Base-by-base conservation (phyloP, 2,329 filamentous ascomycete genomes). In the Phyllosticta citribraziliensis region DNA sequence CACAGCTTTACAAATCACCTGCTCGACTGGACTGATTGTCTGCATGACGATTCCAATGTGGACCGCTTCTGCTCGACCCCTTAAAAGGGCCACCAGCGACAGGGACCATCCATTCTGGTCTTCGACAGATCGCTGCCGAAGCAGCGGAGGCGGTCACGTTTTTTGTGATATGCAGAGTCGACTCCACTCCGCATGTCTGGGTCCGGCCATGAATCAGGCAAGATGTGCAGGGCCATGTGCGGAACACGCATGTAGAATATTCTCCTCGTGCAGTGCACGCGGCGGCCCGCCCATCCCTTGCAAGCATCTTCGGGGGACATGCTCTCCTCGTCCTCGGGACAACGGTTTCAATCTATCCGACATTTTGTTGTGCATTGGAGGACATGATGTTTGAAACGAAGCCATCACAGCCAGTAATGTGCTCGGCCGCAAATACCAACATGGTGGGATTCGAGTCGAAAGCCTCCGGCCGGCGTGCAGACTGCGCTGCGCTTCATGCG, bases 381-480 rank as follows among this genome's bases (percentile, higher is more conserved):
- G 40, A 47, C 40, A 47, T 47, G 12, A 2, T 4, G 40, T 47
- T 47, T 47, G 17, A 8, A n/a, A 8, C n/a, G 5, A 47, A 17
- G 40, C 17, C 11, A 47, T 19, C 40, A 47, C 35, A 56, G 58
- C 58, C 33, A 19, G 2, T 47, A 14, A 5, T 25, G 30, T 20
- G 25, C 33, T n/a, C 57, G 52, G 57, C n/a, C 57, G 22, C 17
- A 60, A 30, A 33, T 55, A 51, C 57, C 58, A 24, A 22, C 51
- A 52, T 55, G 22, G 53, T 60, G 58, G 53, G 24, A 47, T 24
- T 27, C 58, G 22, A 52, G 11, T 30, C 40, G 40, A 47, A n/a
- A 17, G 33, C 24, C 52, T 30, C 57, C 57, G 50, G 52, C 52
- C 27, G 30, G 19, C 22, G 35, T 56, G 58, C 58, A 60, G 58